A percentile compares a stretch with the other conserved stretches of the same genome.
These are phyloP conservation scores for Dissoconium aciculare DNA, from an alignment of 2,329 filamentous ascomycete genomes.

Conservation along the genomic window DNA sequence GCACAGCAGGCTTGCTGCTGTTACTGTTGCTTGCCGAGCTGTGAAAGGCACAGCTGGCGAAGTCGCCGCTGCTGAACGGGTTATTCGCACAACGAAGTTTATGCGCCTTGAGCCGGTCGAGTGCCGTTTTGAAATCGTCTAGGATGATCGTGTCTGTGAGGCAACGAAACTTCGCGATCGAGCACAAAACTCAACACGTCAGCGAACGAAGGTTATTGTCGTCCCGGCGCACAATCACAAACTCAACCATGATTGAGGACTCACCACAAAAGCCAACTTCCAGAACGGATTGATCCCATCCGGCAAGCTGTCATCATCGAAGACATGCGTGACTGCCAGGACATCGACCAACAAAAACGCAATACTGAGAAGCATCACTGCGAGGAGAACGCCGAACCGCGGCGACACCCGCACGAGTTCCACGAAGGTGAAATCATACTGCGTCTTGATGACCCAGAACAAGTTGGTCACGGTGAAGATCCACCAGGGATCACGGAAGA, in stretches of 20 bases:
- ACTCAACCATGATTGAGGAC: too few relatives aligned
- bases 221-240: too few relatives aligned
- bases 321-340: conserved; percentile 38
- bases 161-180: conserved; percentile 52
- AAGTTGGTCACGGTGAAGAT: conserved; percentile 45
- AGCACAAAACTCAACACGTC: too few relatives aligned
- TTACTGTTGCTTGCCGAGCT: conserved; percentile 12
- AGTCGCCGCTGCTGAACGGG: conserved; percentile 15
- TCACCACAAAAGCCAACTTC: conserved; percentile 44
- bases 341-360: conserved; percentile 48
- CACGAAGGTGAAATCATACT: conserved; percentile 42
- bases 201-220: too few relatives aligned
- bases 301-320: conserved; percentile 17
- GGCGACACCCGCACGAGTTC: conserved; percentile 47
- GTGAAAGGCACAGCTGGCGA: conserved; percentile 16
- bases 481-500: conserved; percentile 55
- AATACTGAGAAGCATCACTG: conserved; percentile 46
- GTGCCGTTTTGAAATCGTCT: conserved; percentile 51
- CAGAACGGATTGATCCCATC: conserved; percentile 53
- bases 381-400: conserved; percentile 48
- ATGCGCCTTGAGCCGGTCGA: conserved; percentile 33
- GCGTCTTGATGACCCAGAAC: conserved; percentile 47
- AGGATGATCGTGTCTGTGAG: conserved; percentile 51
- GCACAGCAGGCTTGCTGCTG: conserved; percentile 5
- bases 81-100: conserved; percentile 25